phyloP scores from a whole-genome alignment of 2,329 filamentous ascomycete genomes.

The Coniochaeta sp. region DNA sequence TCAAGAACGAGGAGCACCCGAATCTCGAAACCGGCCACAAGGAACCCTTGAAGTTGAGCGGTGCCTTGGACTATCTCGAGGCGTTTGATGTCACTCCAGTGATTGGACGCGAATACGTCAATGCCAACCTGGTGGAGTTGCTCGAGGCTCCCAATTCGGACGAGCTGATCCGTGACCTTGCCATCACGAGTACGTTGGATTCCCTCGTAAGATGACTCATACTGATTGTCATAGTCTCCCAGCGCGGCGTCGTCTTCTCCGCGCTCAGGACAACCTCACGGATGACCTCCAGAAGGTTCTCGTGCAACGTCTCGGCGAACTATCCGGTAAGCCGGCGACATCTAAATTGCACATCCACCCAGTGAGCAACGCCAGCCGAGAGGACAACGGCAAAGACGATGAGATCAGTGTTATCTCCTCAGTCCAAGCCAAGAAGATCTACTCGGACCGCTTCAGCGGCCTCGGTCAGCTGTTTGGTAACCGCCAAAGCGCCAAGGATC shows the following conservation, averaged over 20 bases:
- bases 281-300: conserved; percentile 61
- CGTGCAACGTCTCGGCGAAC: conserved; percentile 51
- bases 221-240: conserved; percentile 47
- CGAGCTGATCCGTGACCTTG: conserved; percentile 50
- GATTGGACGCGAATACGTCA: conserved; percentile 47
- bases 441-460: conserved; percentile 30
- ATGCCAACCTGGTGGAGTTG: conserved; percentile 43
- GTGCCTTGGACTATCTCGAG: conserved; percentile 33
- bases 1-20: not conserved
- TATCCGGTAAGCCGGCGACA: conserved; percentile 47
- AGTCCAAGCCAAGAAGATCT: conserved; percentile 43
- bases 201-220: too few relatives aligned
- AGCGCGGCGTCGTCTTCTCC: conserved; percentile 64
- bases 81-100: conserved; percentile 44
- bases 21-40: conserved; percentile 2
- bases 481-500: conserved; percentile 36
- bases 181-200: conserved; percentile 50
- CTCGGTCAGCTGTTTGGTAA: conserved; percentile 25
- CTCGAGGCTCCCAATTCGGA: conserved; percentile 49
- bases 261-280: conserved; percentile 52
- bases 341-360: conserved; percentile 57
- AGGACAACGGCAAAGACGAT: conserved; percentile 47
- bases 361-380: conserved; percentile 43
- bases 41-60: conserved; percentile 15
- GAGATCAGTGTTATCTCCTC: conserved; percentile 61